Evolutionary conservation across 108 stramenopile genomes (phyloP), one percentile per base, ranked within the genome.

Genomic region (Stephanodiscus minutulus): DNA sequence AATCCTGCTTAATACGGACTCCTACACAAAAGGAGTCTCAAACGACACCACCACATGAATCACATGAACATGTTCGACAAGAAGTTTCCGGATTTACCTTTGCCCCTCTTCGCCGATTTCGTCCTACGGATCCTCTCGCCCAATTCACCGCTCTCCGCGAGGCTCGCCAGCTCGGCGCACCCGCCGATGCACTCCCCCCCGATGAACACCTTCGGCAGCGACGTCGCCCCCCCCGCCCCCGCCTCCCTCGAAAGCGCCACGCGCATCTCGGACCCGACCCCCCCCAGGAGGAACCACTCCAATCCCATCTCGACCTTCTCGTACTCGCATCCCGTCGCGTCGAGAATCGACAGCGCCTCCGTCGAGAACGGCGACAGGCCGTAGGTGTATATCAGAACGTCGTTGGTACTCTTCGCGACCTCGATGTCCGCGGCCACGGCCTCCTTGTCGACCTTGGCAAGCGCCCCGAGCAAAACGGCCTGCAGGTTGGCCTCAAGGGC

Each of bases 211-310:
- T 91, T 88, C 4, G 90, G 90, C 5, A 91, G 54, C 25, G 58
- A 63, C 0, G 87, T 88, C 17, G 86, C 85, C 25, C 90, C 90
- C 85, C 25, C 90, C 90, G 31, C 56, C 68, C 9, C 85, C 77
- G 12, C 75, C 29, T 68, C 72, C 46, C 82, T 63, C 0, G 85
- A 73, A 9, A 91, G 66, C 46, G 73, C 73, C 1, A 87, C 87
- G 12, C 90, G 73, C n/a, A 59, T 77, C 35, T 74, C 86, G 10
- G 86, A 84, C 11, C 60, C 85, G 27, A 75, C 72, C 54, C 84
- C 86, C 49, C 82, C 83, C 22, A 91, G 68, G 18, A 85, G 67
- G 43, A 91, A 91, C 90, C 90, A 91, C 68, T 88, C 90, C 11
- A 65, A 64, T 20, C 90, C 90, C 0, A 91, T 44, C 64, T 91